A percentile compares a stretch with the other conserved stretches of the same genome.
Evolutionary conservation across 768 basidiomycete genomes (phyloP).

Genomic region (Termitomyces sp.): DNA sequence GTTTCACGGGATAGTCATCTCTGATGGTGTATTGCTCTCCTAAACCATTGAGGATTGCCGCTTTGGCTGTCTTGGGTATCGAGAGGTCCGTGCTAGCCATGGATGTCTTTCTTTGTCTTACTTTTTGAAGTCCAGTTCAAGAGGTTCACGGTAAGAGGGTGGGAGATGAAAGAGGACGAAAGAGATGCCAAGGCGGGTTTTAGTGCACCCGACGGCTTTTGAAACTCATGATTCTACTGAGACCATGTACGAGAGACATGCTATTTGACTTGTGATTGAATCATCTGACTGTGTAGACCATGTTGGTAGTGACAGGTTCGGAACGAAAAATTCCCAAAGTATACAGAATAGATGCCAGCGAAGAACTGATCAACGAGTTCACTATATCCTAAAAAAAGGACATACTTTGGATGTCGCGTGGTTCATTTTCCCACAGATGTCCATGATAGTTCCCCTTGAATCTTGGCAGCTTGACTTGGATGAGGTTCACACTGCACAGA

Average conservation of each 20-base stretch:
- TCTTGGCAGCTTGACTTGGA: too few relatives aligned
- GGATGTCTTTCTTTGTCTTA: neutral
- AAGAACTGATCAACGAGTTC: neutral
- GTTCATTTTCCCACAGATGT: too few relatives aligned
- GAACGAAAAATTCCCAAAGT: neutral
- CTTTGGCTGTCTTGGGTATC: slow-evolving; percentile 31
- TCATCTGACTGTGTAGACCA: neutral
- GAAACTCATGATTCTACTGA: neutral
- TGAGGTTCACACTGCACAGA: too few relatives aligned
- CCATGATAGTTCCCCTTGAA: too few relatives aligned
- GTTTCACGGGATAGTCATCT: slow-evolving; percentile 48
- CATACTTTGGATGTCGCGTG: too few relatives aligned
- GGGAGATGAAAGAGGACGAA: neutral
- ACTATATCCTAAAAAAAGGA: too few relatives aligned
- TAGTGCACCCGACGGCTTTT: neutral
- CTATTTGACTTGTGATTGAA: neutral
- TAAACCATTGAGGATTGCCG: slow-evolving; percentile 28
- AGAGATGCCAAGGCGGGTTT: neutral
- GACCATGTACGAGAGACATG: neutral
- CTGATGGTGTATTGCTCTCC: slow-evolving; percentile 24
- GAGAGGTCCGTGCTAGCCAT: neutral
- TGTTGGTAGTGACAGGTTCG: neutral
- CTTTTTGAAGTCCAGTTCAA: neutral
- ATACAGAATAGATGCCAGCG: too few relatives aligned
- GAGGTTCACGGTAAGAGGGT: neutral